phyloP scores from a whole-genome alignment of 306 rosid species.

The Glycine soja region DNA sequence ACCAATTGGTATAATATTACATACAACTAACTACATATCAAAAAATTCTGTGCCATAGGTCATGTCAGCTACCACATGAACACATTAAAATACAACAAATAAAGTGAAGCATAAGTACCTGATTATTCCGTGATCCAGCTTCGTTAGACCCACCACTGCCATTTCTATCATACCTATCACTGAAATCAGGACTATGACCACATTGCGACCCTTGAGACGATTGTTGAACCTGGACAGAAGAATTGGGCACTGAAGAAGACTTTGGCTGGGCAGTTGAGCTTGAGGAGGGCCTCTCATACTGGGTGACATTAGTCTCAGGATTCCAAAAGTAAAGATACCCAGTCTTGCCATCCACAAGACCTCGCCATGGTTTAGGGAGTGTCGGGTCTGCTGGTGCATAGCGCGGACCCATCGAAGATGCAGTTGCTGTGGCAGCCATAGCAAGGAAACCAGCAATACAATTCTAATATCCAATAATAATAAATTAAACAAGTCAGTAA shows the following conservation, averaged over 20 bases:
- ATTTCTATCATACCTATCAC: constrained; percentile 72
- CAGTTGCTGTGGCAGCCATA: constrained; percentile 91
- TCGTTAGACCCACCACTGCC: constrained; percentile 65
- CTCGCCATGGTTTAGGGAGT: constrained; percentile 95
- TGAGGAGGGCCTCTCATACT: constrained; percentile 80
- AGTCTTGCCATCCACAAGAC: constrained; percentile 98
- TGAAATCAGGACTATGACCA: constrained; percentile 59
- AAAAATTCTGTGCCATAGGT: not conserved
- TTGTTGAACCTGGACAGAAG: constrained; percentile 84
- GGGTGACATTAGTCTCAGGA: constrained; percentile 97
- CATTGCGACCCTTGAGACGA: constrained; percentile 64
- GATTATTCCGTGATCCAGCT: constrained; percentile 60
- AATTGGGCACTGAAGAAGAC: constrained; percentile 71
- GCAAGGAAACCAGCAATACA: constrained; percentile 49
- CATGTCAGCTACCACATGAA: not conserved
- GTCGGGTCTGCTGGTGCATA: constrained; percentile 97
- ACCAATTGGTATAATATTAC: not conserved
- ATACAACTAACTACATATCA: not conserved
- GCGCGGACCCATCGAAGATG: constrained; percentile 79
- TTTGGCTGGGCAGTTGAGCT: constrained; percentile 56
- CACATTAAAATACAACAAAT: not conserved
- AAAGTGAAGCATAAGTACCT: constrained; percentile 53
- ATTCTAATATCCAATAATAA: constrained; percentile 45
- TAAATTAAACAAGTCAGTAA: constrained; percentile 4
- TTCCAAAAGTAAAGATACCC: constrained; percentile 99